Percentiles rank a stretch among this genome's conserved stretches.
Evolutionary conservation across 805 yeast genomes (phyloP).

Genomic region (Candida alai): DNA sequence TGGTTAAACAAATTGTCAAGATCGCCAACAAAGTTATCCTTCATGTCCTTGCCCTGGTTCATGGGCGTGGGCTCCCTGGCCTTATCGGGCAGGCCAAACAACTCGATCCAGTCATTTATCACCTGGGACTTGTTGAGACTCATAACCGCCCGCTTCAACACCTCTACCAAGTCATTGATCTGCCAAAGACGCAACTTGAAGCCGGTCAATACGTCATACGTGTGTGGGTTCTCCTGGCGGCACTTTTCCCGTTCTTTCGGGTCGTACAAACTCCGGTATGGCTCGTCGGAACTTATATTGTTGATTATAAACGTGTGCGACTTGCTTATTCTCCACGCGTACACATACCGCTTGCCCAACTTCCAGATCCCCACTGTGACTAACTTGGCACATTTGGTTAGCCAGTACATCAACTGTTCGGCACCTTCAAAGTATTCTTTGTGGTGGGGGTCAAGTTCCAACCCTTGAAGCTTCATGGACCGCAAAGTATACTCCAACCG

Average conservation of each 20-base stretch:
- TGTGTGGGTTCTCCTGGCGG: neutral
- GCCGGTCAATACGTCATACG: neutral
- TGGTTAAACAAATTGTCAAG: constrained; percentile 5
- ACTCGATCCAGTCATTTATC: constrained; percentile 3
- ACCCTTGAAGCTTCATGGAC: constrained; percentile 14
- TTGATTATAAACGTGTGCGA: constrained; percentile 28
- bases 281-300: constrained; percentile 23
- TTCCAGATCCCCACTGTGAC: constrained; percentile 30
- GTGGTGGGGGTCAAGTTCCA: constrained; percentile 13
- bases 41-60: neutral
- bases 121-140: constrained; percentile 2
- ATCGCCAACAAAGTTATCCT: neutral
- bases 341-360: constrained; percentile 32
- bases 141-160: neutral
- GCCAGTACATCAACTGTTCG: constrained; percentile 17
- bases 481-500: constrained; percentile 25
- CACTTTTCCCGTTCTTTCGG: neutral
- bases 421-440: constrained; percentile 13
- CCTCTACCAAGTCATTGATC: constrained; percentile 2
- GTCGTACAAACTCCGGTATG: constrained; percentile 18
- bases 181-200: constrained; percentile 4
- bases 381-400: constrained; percentile 21
- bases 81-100: constrained; percentile 4
- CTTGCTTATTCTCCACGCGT: constrained; percentile 38
- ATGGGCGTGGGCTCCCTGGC: neutral